Conservation (phyloP, 2,329 filamentous ascomycete species). For the Aspergillus fumigatiaffinis region DNA sequence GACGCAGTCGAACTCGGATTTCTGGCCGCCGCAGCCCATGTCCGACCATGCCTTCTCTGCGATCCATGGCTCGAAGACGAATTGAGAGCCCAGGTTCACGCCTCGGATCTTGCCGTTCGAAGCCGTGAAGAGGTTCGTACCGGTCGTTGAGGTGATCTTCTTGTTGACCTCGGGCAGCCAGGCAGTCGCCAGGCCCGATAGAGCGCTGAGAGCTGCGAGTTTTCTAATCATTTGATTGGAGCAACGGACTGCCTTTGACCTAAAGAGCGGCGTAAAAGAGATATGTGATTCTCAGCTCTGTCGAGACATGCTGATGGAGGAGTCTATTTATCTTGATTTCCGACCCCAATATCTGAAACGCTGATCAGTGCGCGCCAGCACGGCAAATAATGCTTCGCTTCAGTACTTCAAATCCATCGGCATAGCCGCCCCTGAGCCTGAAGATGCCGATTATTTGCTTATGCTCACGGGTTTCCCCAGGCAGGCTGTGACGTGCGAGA, state of each 20-base stretch:
- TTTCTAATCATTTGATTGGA: background rate
- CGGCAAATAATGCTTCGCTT: background rate
- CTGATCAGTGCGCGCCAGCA: background rate
- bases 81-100: conserved; percentile 53
- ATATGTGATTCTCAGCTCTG: background rate
- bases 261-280: background rate
- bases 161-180: conserved; percentile 27
- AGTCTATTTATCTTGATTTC: background rate
- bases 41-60: conserved; percentile 42
- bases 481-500: background rate
- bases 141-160: conserved; percentile 19
- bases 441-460: background rate
- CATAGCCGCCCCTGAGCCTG: background rate
- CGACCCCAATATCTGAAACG: background rate
- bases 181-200: conserved; percentile 7
- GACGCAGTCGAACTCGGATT: conserved; percentile 55
- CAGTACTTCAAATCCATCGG: background rate
- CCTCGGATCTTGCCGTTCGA: conserved; percentile 47
- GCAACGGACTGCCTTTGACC: no score
- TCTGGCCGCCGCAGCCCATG: conserved; percentile 46
- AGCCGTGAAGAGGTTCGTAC: conserved; percentile 21
- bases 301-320: background rate
- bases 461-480: background rate
- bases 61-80: conserved; percentile 56
- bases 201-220: background rate